Evolutionary conservation across 352 stramenopile species (phyloP).

Genomic region (Pythium phragmitis): DNA sequence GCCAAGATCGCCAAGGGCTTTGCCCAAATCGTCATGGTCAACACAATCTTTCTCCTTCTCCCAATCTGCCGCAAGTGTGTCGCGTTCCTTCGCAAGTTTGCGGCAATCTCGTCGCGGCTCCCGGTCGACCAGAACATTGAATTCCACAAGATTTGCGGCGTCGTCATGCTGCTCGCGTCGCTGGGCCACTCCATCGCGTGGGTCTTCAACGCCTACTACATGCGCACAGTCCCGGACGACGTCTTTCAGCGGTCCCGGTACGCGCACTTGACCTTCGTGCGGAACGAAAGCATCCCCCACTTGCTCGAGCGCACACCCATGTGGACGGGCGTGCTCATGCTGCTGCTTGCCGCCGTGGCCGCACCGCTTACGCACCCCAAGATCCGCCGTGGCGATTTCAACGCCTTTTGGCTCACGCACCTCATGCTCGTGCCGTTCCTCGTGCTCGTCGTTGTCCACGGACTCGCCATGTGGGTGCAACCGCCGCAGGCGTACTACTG

Average conservation of each 20-base stretch:
- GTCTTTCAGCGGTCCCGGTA: slow-evolving; percentile 49
- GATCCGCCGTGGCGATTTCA: slow-evolving; percentile 8
- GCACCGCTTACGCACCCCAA: background rate
- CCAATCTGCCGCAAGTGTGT: background rate
- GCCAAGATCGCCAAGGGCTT: background rate
- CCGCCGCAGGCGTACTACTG: slow-evolving; percentile 11
- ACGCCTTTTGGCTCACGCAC: slow-evolving; percentile 14
- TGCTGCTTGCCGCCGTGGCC: slow-evolving; percentile 4
- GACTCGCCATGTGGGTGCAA: slow-evolving; percentile 12
- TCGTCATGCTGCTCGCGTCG: slow-evolving; percentile 62
- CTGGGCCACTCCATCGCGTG: slow-evolving; percentile 53
- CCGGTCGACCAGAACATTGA: slow-evolving; percentile 7
- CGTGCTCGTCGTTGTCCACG: slow-evolving; percentile 11
- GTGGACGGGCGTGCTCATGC: slow-evolving; percentile 10
- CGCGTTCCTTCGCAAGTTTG: slow-evolving; percentile 47
- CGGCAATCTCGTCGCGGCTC: background rate
- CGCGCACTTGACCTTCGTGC: slow-evolving; percentile 49
- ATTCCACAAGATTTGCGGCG: slow-evolving; percentile 30
- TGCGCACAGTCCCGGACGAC: slow-evolving; percentile 34
- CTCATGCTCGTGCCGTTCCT: slow-evolving; percentile 3
- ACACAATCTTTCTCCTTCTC: background rate
- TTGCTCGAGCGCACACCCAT: background rate
- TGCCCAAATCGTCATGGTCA: background rate
- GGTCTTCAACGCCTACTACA: slow-evolving; percentile 59
- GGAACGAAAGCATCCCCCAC: slow-evolving; percentile 37